Percentiles rank a stretch among this genome's conserved stretches.
phyloP scores from a whole-genome alignment of 495 filamentous ascomycete species.

The Talaromyces adpressus region DNA sequence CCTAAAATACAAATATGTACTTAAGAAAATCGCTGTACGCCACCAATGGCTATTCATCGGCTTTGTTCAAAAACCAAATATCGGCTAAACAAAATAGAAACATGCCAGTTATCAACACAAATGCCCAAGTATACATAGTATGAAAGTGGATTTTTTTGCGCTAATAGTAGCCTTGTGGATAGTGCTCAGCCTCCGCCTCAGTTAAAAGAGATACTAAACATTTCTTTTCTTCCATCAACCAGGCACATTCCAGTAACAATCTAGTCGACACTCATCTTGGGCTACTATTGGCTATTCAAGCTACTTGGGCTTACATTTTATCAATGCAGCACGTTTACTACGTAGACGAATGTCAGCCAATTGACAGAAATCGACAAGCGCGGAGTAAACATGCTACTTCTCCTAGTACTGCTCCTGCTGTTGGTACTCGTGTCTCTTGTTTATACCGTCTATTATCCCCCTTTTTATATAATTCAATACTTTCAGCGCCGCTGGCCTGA shows the following conservation, averaged over 20 bases:
- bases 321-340: too few relatives aligned
- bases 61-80: not conserved
- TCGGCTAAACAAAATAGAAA: not conserved
- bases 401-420: conserved; percentile 2
- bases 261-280: too few relatives aligned
- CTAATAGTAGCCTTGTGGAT: not conserved
- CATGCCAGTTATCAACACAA: not conserved
- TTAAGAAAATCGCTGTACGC: not conserved
- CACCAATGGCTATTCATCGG: not conserved
- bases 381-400: not conserved
- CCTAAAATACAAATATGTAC: not conserved
- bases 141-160: not conserved
- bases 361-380: not conserved
- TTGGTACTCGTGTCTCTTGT: conserved; percentile 26
- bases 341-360: not conserved
- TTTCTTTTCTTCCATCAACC: not conserved
- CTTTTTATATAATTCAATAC: conserved; percentile 54
- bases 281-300: too few relatives aligned
- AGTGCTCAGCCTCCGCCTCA: not conserved
- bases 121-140: not conserved
- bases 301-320: too few relatives aligned
- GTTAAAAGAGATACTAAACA: not conserved
- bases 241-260: not conserved
- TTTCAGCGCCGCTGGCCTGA: conserved; percentile 65
- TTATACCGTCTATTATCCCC: conserved; percentile 69